Percentiles rank a stretch among this genome's conserved stretches.
Evolutionary conservation across 805 yeast species (phyloP).

Genomic region (Wickerhamiella sergipiensis): DNA sequence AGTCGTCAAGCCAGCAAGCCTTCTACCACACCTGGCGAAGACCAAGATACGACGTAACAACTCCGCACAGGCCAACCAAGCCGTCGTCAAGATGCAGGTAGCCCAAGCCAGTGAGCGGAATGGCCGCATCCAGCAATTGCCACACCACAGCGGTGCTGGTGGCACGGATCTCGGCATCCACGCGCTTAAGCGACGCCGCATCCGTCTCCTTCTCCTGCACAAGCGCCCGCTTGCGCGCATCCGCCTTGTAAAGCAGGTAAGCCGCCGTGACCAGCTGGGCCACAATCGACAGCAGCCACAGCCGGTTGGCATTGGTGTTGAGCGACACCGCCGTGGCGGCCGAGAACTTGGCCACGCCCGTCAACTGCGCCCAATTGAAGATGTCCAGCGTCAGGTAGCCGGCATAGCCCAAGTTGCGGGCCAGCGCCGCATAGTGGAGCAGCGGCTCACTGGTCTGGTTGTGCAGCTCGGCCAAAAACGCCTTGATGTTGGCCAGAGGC

Average conservation of each 20-base stretch:
- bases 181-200: conserved; percentile 29
- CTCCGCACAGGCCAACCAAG: conserved; percentile 70
- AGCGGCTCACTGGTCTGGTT: conserved; percentile 56
- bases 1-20: too few relatives aligned
- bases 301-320: conserved; percentile 20
- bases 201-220: conserved; percentile 13
- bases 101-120: conserved; percentile 58
- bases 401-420: conserved; percentile 25
- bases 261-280: conserved; percentile 49
- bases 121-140: conserved; percentile 62
- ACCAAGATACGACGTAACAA: conserved; percentile 67
- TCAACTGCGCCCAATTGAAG: conserved; percentile 20
- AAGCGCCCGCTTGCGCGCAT: conserved; percentile 22
- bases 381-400: conserved; percentile 26
- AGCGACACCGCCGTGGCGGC: conserved; percentile 13
- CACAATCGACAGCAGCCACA: conserved; percentile 64
- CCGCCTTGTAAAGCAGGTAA: conserved; percentile 38
- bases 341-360: conserved; percentile 25
- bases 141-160: conserved; percentile 37
- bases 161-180: conserved; percentile 21
- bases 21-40: conserved; percentile 28
- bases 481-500: conserved; percentile 54
- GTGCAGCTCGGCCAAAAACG: conserved; percentile 53
- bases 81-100: conserved; percentile 59
- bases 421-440: conserved; percentile 30